Percentiles rank a stretch among this genome's conserved stretches.
Conservation (phyloP, 345 rosid species). For the Aegle marmelos region DNA sequence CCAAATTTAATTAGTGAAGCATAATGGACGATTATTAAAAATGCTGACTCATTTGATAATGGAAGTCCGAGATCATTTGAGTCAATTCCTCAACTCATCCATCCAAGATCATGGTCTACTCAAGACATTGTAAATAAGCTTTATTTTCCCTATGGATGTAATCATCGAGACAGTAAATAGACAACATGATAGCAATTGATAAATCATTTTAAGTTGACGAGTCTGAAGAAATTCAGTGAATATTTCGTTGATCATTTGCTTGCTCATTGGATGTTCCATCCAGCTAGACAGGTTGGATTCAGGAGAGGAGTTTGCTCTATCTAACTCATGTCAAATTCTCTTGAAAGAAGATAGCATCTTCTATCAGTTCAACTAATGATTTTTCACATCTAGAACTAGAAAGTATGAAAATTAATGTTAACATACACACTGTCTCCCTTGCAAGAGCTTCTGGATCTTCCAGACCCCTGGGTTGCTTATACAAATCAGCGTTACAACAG, state of each 20-base stretch:
- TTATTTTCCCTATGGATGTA: background rate
- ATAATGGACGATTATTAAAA: background rate
- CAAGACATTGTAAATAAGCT: background rate
- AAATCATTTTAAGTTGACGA: background rate
- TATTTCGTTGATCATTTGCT: background rate
- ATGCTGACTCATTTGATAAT: background rate
- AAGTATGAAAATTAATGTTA: conserved; percentile 43
- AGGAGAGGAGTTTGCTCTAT: background rate
- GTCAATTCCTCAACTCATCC: background rate
- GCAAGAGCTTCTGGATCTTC: conserved; percentile 93
- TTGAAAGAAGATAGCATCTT: background rate
- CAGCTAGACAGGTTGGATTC: background rate
- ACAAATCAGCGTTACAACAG: conserved; percentile 68
- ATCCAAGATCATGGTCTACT: background rate
- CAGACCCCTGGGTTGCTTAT: conserved; percentile 73
- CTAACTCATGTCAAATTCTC: background rate
- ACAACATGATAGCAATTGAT: background rate
- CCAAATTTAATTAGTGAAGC: background rate
- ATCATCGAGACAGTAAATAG: background rate
- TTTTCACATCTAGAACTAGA: background rate
- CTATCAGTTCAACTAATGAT: background rate
- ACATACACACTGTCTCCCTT: conserved; percentile 94
- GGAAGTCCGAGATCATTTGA: background rate
- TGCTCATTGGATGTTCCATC: background rate
- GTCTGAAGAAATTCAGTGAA: background rate